A percentile compares a stretch with the other conserved stretches of the same genome.
Evolutionary conservation across 176 grass and related monocot genomes (phyloP).

Genomic region (Cenchrus americanus): DNA sequence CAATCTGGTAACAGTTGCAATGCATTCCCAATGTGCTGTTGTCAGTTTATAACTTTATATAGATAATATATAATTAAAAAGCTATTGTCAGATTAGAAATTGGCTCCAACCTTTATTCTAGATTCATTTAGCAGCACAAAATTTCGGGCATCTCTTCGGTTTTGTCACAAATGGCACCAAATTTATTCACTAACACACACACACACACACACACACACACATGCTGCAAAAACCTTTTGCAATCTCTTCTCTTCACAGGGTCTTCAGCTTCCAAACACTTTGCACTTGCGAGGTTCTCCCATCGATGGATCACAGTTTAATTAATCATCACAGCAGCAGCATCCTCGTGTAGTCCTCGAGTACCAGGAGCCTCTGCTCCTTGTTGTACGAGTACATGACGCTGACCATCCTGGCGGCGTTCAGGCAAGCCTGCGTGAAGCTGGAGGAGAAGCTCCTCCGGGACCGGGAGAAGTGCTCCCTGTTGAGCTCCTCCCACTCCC

Average conservation of each 20-base stretch:
- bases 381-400: slow-evolving; percentile 64
- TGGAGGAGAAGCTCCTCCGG: slow-evolving; percentile 8
- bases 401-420: slow-evolving; percentile 60
- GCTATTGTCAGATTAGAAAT: not conserved
- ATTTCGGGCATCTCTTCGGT: not conserved
- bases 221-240: not conserved
- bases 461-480: slow-evolving; percentile 41
- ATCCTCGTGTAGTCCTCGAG: slow-evolving; percentile 53
- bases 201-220: no score
- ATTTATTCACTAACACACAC: not conserved
- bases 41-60: not conserved
- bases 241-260: not conserved
- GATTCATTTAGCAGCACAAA: no score
- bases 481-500: slow-evolving; percentile 71
- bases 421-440: slow-evolving; percentile 21
- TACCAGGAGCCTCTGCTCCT: slow-evolving; percentile 38
- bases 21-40: not conserved
- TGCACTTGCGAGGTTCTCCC: no score
- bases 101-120: not conserved
- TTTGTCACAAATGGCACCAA: not conserved
- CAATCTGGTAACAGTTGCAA: not conserved
- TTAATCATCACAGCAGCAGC: not conserved
- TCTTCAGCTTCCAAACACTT: no score
- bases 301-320: no score
- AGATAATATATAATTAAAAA: not conserved